Evolutionary conservation across 2,329 filamentous ascomycete genomes (phyloP).

Genomic region (Microdochium bolleyi): DNA sequence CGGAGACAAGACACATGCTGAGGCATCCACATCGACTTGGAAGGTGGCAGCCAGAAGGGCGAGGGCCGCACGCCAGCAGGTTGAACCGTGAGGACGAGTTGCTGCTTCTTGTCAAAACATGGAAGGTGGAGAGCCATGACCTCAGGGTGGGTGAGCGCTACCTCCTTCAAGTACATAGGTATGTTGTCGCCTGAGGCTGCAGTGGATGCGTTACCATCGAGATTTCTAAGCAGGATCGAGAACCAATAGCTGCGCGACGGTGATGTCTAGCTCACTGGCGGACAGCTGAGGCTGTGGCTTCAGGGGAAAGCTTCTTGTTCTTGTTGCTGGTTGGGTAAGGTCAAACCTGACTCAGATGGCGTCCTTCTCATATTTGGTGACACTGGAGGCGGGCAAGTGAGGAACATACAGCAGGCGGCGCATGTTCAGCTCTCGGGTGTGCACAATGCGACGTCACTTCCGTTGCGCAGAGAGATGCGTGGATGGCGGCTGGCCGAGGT

Average conservation of each 20-base stretch:
- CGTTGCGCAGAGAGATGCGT: not conserved
- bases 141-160: not conserved
- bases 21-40: no score
- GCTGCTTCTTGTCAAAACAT: not conserved
- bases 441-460: not conserved
- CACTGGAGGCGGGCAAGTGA: no score
- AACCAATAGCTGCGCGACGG: not conserved
- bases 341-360: no score
- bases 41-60: no score
- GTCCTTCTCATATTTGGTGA: no score
- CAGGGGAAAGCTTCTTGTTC: no score
- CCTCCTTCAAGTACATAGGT: no score
- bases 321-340: no score
- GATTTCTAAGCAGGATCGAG: not conserved
- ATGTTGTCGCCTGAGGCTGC: not conserved
- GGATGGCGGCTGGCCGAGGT: not conserved
- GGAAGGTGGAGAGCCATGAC: not conserved
- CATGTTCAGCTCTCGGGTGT: not conserved
- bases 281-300: not conserved
- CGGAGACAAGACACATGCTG: no score
- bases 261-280: not conserved
- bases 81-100: not conserved
- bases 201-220: not conserved
- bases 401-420: not conserved
- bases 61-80: not conserved